Percentiles rank a stretch among this genome's conserved stretches.
phyloP scores from a whole-genome alignment of 306 rosid genomes.

The Vigna radiata region DNA sequence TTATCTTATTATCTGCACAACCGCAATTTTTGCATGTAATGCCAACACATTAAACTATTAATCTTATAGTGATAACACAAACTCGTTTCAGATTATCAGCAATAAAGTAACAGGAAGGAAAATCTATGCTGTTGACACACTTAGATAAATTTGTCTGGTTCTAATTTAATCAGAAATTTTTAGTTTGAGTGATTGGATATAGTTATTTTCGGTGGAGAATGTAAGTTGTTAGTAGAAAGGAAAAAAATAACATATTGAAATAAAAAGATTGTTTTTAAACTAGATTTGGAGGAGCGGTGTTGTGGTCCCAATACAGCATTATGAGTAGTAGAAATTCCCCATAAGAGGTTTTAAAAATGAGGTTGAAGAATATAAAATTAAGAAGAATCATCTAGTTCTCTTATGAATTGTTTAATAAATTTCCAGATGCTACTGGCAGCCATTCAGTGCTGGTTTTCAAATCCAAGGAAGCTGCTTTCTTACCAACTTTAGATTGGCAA shows the following conservation, averaged over 20 bases:
- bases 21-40: constrained; percentile 5
- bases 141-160: too few relatives aligned
- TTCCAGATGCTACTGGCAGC: constrained; percentile 31
- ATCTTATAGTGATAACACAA: not conserved
- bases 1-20: not conserved
- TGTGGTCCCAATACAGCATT: constrained; percentile 43
- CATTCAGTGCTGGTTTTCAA: constrained; percentile 27
- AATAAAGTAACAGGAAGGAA: not conserved
- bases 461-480: constrained; percentile 34
- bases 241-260: too few relatives aligned
- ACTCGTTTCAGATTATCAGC: not conserved
- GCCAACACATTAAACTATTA: constrained; percentile 16
- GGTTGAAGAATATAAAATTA: not conserved
- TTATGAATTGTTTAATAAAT: constrained; percentile 39
- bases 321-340: constrained; percentile 38
- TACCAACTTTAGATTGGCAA: constrained; percentile 40
- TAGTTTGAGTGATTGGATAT: too few relatives aligned
- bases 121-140: not conserved
- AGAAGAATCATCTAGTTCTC: constrained; percentile 11
- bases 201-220: too few relatives aligned
- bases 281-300: constrained; percentile 34
- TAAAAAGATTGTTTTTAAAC: not conserved
- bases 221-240: too few relatives aligned
- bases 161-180: too few relatives aligned
- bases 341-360: constrained; percentile 23